These are phyloP conservation scores for Stentor roeselii DNA, from an alignment of 73 alveolate genomes.

Conservation along the genomic window DNA sequence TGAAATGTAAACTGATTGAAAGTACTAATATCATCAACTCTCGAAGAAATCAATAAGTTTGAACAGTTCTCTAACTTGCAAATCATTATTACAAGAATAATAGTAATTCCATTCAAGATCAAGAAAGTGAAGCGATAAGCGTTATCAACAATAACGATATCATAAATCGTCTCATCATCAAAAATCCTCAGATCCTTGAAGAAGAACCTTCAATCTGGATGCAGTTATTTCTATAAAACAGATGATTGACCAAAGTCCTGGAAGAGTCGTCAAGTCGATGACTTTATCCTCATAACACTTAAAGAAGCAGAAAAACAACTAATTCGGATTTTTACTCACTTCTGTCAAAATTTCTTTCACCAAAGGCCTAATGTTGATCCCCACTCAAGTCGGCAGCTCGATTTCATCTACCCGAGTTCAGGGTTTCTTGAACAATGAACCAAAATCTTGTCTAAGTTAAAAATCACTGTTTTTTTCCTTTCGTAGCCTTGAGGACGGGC, in stretches of 20 bases:
- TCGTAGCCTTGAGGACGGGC: background rate
- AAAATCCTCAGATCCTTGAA: constrained; percentile 65
- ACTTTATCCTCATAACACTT: constrained; percentile 62
- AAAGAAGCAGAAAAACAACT: constrained; percentile 64
- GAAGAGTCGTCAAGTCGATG: constrained; percentile 62
- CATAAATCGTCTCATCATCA: constrained; percentile 39
- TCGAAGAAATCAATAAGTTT: background rate
- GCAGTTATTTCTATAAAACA: constrained; percentile 63
- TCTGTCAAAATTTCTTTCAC: background rate
- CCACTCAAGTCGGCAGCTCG: no score
- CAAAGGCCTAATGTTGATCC: background rate
- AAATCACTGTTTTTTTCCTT: background rate
- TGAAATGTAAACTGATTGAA: background rate
- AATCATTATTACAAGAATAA: constrained; percentile 63
- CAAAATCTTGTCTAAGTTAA: background rate
- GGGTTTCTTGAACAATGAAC: background rate
- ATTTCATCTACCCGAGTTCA: constrained; percentile 4
- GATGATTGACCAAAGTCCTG: constrained; percentile 41
- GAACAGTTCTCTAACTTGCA: constrained; percentile 52
- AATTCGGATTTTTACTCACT: constrained; percentile 45
- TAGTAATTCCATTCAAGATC: constrained; percentile 62
- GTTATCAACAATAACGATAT: constrained; percentile 58
- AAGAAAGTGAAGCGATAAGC: constrained; percentile 51
- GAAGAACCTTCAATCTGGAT: constrained; percentile 51
- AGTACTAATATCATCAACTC: background rate